Percentiles rank a stretch among this genome's conserved stretches.
phyloP scores from a whole-genome alignment of 495 filamentous ascomycete species.

The Penicillium malachiteum region DNA sequence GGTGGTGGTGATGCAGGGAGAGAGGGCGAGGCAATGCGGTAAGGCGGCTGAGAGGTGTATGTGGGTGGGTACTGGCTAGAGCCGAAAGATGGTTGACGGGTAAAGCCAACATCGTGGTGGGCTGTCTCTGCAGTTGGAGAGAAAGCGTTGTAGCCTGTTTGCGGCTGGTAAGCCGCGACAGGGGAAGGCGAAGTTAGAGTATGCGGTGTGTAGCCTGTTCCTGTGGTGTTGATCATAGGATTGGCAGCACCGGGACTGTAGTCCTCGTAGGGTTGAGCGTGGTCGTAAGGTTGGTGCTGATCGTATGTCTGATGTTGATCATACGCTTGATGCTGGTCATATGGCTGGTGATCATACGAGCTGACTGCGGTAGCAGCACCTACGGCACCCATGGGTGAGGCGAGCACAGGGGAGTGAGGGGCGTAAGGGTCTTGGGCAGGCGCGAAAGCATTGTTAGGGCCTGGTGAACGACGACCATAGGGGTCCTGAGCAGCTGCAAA shows the following conservation, averaged over 20 bases:
- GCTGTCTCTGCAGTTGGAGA: slow-evolving; percentile 12
- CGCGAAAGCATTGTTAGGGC: slow-evolving; percentile 6
- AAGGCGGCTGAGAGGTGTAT: slow-evolving; percentile 27
- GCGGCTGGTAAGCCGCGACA: slow-evolving; percentile 28
- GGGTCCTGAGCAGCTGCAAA: slow-evolving; percentile 11
- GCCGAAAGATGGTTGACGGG: slow-evolving; percentile 32
- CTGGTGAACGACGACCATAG: slow-evolving; percentile 24
- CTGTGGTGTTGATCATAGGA: slow-evolving; percentile 4
- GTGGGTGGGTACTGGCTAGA: slow-evolving; percentile 29
- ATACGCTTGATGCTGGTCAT: slow-evolving; percentile 10
- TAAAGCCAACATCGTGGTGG: slow-evolving; percentile 14
- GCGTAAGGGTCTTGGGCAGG: slow-evolving; percentile 15
- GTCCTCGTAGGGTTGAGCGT: slow-evolving; percentile 28
- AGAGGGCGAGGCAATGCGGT: slow-evolving; percentile 27
- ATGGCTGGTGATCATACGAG: slow-evolving; percentile 18
- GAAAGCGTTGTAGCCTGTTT: slow-evolving; percentile 20
- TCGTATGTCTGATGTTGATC: not conserved
- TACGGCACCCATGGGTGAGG: slow-evolving; percentile 20
- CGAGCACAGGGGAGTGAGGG: slow-evolving; percentile 21
- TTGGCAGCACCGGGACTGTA: slow-evolving; percentile 9
- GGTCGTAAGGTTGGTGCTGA: slow-evolving; percentile 18
- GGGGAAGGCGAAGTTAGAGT: slow-evolving; percentile 20
- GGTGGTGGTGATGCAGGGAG: slow-evolving; percentile 35
- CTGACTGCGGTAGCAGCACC: slow-evolving; percentile 20
- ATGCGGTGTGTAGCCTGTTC: slow-evolving; percentile 15